Conservation (phyloP, 768 basidiomycete species). For the Filobasidium wieringae region DNA sequence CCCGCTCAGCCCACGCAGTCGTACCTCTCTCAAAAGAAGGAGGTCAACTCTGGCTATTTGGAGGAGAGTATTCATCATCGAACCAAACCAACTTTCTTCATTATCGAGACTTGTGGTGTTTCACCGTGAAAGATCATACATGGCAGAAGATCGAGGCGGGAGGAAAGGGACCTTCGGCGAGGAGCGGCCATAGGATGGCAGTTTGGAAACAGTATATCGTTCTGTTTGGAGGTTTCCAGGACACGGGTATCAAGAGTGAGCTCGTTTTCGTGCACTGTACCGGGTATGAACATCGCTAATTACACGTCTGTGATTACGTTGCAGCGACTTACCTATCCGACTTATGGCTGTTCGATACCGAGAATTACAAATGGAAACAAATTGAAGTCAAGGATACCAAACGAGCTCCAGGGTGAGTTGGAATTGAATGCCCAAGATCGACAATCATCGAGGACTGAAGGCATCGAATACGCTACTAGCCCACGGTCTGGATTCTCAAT, state of each 20-base stretch:
- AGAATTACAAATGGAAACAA: slow-evolving; percentile 74
- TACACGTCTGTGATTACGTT: not conserved
- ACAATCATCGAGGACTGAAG: no score
- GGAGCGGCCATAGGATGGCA: slow-evolving; percentile 83
- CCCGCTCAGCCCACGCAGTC: slow-evolving; percentile 75
- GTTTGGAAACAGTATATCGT: slow-evolving; percentile 79
- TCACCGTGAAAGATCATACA: slow-evolving; percentile 55
- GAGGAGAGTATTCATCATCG: slow-evolving; percentile 75
- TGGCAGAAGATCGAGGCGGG: slow-evolving; percentile 89
- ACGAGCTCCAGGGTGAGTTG: slow-evolving; percentile 55
- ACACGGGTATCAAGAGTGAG: slow-evolving; percentile 69
- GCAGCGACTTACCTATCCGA: slow-evolving; percentile 71
- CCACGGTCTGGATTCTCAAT: slow-evolving; percentile 62
- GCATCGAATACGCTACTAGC: slow-evolving; percentile 14
- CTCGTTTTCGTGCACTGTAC: not conserved
- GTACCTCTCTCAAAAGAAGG: slow-evolving; percentile 63
- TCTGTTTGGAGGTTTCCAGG: slow-evolving; percentile 82
- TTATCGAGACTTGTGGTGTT: slow-evolving; percentile 68
- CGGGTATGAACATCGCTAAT: not conserved
- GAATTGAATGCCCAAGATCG: no score
- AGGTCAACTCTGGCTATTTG: slow-evolving; percentile 74
- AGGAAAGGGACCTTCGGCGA: slow-evolving; percentile 61
- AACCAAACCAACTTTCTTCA: slow-evolving; percentile 77
- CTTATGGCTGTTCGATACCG: slow-evolving; percentile 72
- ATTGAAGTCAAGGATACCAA: slow-evolving; percentile 63